Evolutionary conservation across 148 eudicot species (phyloP).

Genomic region (Chenopodium formosanum): DNA sequence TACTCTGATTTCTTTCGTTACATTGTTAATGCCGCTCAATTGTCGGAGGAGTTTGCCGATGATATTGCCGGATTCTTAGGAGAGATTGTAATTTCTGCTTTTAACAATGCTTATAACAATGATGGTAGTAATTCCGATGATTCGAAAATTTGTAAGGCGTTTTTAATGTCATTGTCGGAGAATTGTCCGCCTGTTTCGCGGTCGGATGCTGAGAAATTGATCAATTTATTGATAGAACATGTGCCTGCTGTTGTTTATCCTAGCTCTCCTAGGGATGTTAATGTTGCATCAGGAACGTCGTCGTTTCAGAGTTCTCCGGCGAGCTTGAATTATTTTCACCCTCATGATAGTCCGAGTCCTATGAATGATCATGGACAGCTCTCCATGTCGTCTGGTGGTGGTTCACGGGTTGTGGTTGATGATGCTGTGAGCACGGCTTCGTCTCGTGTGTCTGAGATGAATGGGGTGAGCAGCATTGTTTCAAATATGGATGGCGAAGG

Average conservation of each 20-base stretch:
- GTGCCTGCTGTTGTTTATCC: constrained; percentile 38
- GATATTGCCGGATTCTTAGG: constrained; percentile 69
- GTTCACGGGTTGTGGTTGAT: constrained; percentile 43
- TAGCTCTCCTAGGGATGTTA: constrained; percentile 39
- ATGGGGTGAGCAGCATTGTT: constrained; percentile 43
- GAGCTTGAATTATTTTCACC: constrained; percentile 42
- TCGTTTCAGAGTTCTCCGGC: constrained; percentile 80
- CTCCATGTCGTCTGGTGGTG: constrained; percentile 56
- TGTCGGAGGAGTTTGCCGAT: constrained; percentile 47
- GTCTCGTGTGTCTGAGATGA: constrained; percentile 47
- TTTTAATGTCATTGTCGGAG: constrained; percentile 62
- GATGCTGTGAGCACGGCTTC: constrained; percentile 35
- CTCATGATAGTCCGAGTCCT: constrained; percentile 45
- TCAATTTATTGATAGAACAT: constrained; percentile 51
- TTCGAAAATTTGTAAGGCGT: constrained; percentile 44
- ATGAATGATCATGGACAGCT: constrained; percentile 38
- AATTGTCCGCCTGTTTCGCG: constrained; percentile 54
- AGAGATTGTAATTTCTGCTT: constrained; percentile 47
- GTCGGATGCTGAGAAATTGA: constrained; percentile 51
- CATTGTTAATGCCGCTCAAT: constrained; percentile 51
- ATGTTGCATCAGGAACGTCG: constrained; percentile 38
- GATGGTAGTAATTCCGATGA: constrained; percentile 28
- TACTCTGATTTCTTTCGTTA: constrained; percentile 55
- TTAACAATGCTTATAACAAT: constrained; percentile 30
- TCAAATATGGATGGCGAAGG: constrained; percentile 35